Conservation (phyloP, 1,139 yeast species). For the Candida anutae region DNA sequence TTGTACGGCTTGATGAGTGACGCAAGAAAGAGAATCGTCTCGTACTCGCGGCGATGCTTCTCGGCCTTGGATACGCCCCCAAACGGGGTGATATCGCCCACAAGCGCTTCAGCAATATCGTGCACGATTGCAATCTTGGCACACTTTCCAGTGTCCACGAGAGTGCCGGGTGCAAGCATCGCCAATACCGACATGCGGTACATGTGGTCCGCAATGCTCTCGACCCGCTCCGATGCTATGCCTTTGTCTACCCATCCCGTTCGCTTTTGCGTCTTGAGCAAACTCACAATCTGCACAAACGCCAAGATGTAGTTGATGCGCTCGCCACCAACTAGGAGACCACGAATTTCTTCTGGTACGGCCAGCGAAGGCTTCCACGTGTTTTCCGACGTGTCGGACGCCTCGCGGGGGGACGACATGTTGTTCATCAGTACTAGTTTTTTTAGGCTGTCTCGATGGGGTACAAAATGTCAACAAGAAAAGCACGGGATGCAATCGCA, state of each 20-base stretch:
- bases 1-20: constrained; percentile 60
- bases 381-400: constrained; percentile 10
- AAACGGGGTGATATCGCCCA: constrained; percentile 91
- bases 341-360: constrained; percentile 42
- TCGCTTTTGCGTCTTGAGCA: constrained; percentile 72
- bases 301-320: constrained; percentile 48
- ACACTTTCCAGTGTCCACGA: constrained; percentile 44
- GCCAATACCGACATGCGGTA: constrained; percentile 88
- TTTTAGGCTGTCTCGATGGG: no score
- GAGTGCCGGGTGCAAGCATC: constrained; percentile 51
- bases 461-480: no score
- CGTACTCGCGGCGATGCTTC: constrained; percentile 77
- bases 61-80: constrained; percentile 59
- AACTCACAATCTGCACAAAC: constrained; percentile 69
- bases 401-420: constrained; percentile 1
- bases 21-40: constrained; percentile 62
- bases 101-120: constrained; percentile 90
- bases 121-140: constrained; percentile 84
- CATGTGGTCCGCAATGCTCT: constrained; percentile 93
- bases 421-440: no score
- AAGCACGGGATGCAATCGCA: no score
- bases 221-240: constrained; percentile 43
- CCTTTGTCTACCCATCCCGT: constrained; percentile 91
- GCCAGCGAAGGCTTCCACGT: constrained; percentile 55
- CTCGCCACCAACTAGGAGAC: constrained; percentile 24